Evolutionary conservation across 2,329 filamentous ascomycete species (phyloP), one percentile per base, ranked within the genome.

Genomic region (Ophiocordyceps camponoti-rufipedis): DNA sequence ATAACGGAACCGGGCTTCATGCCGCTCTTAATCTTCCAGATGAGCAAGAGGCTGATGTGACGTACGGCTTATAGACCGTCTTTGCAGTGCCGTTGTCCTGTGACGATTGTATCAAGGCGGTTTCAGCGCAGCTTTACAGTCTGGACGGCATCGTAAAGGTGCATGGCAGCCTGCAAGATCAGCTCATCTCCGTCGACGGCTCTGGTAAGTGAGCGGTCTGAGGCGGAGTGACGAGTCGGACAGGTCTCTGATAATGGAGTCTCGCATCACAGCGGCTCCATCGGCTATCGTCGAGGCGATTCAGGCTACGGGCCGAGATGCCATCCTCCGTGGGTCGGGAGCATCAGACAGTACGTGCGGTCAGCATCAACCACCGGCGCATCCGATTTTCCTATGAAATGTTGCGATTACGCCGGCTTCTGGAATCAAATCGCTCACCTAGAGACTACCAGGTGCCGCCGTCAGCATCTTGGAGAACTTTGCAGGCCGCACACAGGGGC

Each of bases 71-170:
- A 53, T 52, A 96, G 82, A 94, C 89, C 49, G 82, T 89, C 52
- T 96, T 96, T 63, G 87, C 89, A 51, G 91, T 96, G 54, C 88
- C 87, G 46, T 80, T 96, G 70, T 86, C 80, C 65, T 96, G 91
- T 68, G 82, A 94, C 55, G 71, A 74, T 58, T 96, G 91, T 68
- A 78, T 94, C 62, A 82, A 88, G 62, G 80, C 86, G 56, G 80
- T 98, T 60, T 86, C 86, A 56, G 74, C 75, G 51, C 80, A 85
- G 43, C 68, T 96, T 44, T 75, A 82, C 62, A 78, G 82, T 57
- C 67, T 96, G 41, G 71, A 77, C 56, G 87, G 88, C 40, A 84
- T 96, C 59, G 75, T 72, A 55, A 88, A 85, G 55, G 80, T 96
- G 45, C 76, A 89, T 49, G 86, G 81, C 53, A 83, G 84, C 59